A percentile compares a stretch with the other conserved stretches of the same genome.
Evolutionary conservation across 148 eudicot species (phyloP).

Genomic region (Amaranthus hypochondriacus): DNA sequence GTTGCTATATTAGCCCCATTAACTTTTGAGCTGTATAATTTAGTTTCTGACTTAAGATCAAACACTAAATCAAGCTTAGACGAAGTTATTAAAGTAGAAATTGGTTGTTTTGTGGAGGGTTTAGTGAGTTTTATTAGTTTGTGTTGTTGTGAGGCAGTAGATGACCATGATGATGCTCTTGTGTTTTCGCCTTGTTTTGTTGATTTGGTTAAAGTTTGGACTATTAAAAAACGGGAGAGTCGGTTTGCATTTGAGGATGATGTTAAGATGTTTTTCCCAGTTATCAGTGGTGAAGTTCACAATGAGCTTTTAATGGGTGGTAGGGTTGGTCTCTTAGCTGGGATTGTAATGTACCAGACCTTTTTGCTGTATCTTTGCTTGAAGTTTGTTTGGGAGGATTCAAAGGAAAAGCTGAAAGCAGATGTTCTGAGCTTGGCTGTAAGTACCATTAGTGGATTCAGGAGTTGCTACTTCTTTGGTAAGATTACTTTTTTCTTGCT

Average conservation of each 20-base stretch:
- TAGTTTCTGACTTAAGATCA: conserved; percentile 26
- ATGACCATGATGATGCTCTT: conserved; percentile 29
- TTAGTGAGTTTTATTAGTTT: conserved; percentile 47
- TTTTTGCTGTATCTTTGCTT: conserved; percentile 50
- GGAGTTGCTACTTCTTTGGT: conserved; percentile 61
- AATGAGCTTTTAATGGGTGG: conserved; percentile 28
- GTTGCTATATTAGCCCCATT: conserved; percentile 67
- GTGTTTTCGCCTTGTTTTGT: conserved; percentile 42
- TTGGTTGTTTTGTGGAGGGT: conserved; percentile 50
- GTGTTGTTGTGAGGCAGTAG: conserved; percentile 39
- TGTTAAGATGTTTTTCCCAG: conserved; percentile 60
- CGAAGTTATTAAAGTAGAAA: conserved; percentile 33
- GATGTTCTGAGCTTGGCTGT: conserved; percentile 34
- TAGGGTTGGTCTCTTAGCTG: conserved; percentile 51
- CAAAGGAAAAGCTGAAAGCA: conserved; percentile 34
- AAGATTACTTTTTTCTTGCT: conserved; percentile 22
- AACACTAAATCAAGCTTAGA: conserved; percentile 29
- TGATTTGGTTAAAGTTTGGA: conserved; percentile 71
- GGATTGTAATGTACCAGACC: conserved; percentile 60
- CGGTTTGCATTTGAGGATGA: conserved; percentile 35
- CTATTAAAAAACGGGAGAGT: conserved; percentile 34
- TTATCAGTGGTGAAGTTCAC: conserved; percentile 40
- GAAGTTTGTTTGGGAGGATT: conserved; percentile 35
- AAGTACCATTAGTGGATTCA: conserved; percentile 46
- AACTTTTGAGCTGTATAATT: conserved; percentile 45